phyloP scores from a whole-genome alignment of 805 yeast species.

The Kazachstania taianensis region DNA sequence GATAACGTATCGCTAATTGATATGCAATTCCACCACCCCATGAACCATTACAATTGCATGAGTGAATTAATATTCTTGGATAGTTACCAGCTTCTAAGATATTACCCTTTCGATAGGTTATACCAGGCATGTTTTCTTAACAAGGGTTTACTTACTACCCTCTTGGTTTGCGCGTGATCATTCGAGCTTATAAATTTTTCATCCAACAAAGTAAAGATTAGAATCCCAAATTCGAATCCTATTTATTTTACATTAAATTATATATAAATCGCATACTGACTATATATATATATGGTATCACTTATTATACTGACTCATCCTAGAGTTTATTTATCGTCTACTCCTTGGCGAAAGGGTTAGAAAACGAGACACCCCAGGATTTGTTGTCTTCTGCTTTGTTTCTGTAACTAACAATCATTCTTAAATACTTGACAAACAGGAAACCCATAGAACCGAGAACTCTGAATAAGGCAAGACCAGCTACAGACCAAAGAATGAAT shows the following conservation, averaged over 20 bases:
- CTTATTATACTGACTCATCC: no score
- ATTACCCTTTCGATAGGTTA: conserved; percentile 15
- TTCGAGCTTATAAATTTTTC: no score
- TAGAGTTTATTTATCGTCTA: background rate
- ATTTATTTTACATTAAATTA: no score
- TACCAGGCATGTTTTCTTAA: conserved; percentile 7
- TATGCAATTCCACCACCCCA: conserved; percentile 87
- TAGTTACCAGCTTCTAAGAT: conserved; percentile 7
- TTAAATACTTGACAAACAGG: conserved; percentile 36
- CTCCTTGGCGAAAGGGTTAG: conserved; percentile 6
- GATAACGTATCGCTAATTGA: conserved; percentile 43
- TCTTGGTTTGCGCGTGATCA: no score
- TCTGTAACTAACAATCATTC: conserved; percentile 32
- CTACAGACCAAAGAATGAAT: conserved; percentile 87
- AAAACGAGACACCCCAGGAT: conserved; percentile 8
- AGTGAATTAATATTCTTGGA: conserved; percentile 53
- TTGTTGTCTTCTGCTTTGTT: conserved; percentile 32
- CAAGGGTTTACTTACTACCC: no score
- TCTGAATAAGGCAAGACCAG: conserved; percentile 70
- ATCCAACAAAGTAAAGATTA: no score
- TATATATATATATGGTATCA: no score
- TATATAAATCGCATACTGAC: no score
- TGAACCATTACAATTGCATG: conserved; percentile 67
- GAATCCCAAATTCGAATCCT: no score
- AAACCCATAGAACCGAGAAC: conserved; percentile 73